Conservation (phyloP, 305 asterid species). For the Fraxinus albicans region DNA sequence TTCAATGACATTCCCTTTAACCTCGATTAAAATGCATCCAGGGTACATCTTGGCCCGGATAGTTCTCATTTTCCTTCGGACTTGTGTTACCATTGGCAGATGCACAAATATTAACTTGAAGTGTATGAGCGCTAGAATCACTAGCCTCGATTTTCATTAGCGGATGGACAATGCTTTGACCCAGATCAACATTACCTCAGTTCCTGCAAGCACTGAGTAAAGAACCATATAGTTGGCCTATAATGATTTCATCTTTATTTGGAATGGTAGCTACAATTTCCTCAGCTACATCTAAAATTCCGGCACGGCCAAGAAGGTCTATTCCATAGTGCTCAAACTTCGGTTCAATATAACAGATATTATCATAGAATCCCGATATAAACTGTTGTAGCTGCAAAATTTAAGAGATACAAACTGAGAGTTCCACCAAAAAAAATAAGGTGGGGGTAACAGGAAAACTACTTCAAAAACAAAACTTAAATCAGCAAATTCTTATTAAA, state of each 20-base stretch:
- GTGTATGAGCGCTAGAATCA: slow-evolving; percentile 51
- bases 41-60: slow-evolving; percentile 45
- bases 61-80: slow-evolving; percentile 42
- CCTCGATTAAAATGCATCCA: slow-evolving; percentile 57
- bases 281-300: slow-evolving; percentile 63
- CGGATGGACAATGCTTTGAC: slow-evolving; percentile 48
- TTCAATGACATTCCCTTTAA: slow-evolving; percentile 21
- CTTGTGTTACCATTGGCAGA: background rate
- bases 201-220: slow-evolving; percentile 67
- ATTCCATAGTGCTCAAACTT: slow-evolving; percentile 63
- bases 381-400: background rate
- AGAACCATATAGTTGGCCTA: slow-evolving; percentile 53
- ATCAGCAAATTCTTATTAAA: background rate
- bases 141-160: slow-evolving; percentile 42
- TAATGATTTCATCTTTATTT: slow-evolving; percentile 28
- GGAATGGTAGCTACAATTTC: slow-evolving; percentile 38
- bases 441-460: slow-evolving; percentile 6
- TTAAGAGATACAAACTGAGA: background rate
- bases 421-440: slow-evolving; percentile 16
- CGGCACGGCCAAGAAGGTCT: slow-evolving; percentile 69
- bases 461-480: background rate
- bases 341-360: slow-evolving; percentile 45
- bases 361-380: slow-evolving; percentile 30
- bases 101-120: slow-evolving; percentile 33
- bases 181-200: slow-evolving; percentile 49